Evolutionary conservation across 768 basidiomycete genomes (phyloP), one percentile per base, ranked within the genome.

Genomic region (Termitomyces sp.): DNA sequence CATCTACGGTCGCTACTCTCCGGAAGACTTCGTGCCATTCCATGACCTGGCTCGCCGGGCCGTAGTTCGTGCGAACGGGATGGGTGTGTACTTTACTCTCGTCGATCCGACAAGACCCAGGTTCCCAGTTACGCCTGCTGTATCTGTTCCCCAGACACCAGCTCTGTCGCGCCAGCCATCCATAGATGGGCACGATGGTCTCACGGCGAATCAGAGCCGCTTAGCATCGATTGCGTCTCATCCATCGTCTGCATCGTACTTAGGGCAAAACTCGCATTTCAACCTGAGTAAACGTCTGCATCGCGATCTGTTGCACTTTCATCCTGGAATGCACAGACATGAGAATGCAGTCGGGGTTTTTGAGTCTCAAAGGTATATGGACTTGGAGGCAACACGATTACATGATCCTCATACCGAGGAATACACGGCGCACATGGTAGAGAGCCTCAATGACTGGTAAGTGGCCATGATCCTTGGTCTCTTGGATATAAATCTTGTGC

Each of bases 341-440:
- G 84, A 89, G 63, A 71, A 76, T 28, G 79, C 79, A 0, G 89
- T 90, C 0, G 89, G 86, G 2, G 82, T 88, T 14, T 90, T 90
- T 57, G 88, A 90, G 70, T 81, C 80, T 3, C 83, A 88, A 61
- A 70, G 81, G 28, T 90, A 89, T 65, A 71, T 89, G 55, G 81
- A 89, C 59, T 71, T 90, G 2, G 88, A 90, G 64, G 77, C 80
- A 27, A 79, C 70, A 30, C 68, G 79, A 39, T 67, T 84, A 35
- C 67, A 70, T 32, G 82, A 86, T 57, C 82, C 81, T 1, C 66
- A 77, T 55, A 70, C 72, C 2, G 74, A 74, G 16, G 66, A 67
- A 17, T 74, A 78, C 50, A 78, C 78, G 5, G 70, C 71, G 41
- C 69, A 70, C 53, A 75, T 77, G 25, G 75, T 74, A 5, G 66